phyloP scores from a whole-genome alignment of 2,329 filamentous ascomycete species.

The Colletotrichum lindemuthianum region DNA sequence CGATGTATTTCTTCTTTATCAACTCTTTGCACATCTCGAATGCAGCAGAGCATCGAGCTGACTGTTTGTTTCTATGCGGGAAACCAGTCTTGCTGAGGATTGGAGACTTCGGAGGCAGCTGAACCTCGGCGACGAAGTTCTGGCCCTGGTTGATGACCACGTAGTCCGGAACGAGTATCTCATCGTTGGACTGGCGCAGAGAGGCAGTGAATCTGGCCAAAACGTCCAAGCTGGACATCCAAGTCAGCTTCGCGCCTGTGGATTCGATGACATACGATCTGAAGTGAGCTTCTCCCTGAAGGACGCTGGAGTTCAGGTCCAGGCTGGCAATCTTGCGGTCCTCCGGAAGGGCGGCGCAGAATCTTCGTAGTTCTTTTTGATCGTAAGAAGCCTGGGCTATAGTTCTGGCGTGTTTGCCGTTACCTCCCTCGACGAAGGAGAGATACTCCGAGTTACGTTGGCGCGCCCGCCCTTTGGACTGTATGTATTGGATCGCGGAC shows the following conservation, averaged over 20 bases:
- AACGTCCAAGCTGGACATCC: conserved; percentile 75
- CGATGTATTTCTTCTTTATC: conserved; percentile 71
- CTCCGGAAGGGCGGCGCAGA: conserved; percentile 78
- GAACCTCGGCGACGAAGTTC: conserved; percentile 79
- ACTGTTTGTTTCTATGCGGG: conserved; percentile 73
- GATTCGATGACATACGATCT: conserved; percentile 68
- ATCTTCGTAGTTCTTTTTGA: conserved; percentile 73
- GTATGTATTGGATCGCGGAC: conserved; percentile 94
- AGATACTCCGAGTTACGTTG: conserved; percentile 82
- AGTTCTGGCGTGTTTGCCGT: conserved; percentile 66
- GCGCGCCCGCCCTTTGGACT: conserved; percentile 88
- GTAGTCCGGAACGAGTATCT: conserved; percentile 63
- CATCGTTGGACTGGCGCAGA: conserved; percentile 60
- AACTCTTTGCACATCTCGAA: conserved; percentile 83
- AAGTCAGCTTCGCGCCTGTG: conserved; percentile 83
- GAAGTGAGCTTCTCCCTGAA: conserved; percentile 60
- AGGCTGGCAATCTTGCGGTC: conserved; percentile 75
- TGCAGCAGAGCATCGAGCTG: conserved; percentile 89
- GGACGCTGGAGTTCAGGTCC: conserved; percentile 64
- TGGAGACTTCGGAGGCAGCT: conserved; percentile 80
- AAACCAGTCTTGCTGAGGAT: conserved; percentile 73
- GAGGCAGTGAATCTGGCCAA: conserved; percentile 79
- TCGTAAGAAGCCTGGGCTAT: conserved; percentile 69
- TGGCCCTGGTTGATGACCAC: conserved; percentile 64
- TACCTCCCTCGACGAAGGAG: conserved; percentile 82